phyloP scores from a whole-genome alignment of 2,329 filamentous ascomycete genomes.

The Mariannaea elegans region DNA sequence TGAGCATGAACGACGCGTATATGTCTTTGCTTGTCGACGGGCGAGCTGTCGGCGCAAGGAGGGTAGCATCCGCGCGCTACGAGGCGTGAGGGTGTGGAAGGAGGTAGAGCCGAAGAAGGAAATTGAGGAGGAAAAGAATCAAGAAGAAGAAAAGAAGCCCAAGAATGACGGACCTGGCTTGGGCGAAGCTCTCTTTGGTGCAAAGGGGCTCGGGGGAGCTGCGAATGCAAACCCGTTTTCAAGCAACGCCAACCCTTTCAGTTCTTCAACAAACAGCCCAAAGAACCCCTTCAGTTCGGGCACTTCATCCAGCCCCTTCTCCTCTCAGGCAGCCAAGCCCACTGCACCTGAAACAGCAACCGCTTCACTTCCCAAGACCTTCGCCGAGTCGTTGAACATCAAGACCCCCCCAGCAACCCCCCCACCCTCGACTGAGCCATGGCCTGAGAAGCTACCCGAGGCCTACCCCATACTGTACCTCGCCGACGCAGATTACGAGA shows the following conservation, averaged over 20 bases:
- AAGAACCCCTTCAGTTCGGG: slow-evolving; percentile 45
- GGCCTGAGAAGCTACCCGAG: slow-evolving; percentile 75
- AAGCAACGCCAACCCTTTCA: slow-evolving; percentile 59
- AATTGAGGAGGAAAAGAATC: slow-evolving; percentile 43
- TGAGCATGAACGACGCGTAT: slow-evolving; percentile 85
- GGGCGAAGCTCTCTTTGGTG: slow-evolving; percentile 76
- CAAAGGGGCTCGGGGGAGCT: slow-evolving; percentile 56
- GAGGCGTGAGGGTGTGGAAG: slow-evolving; percentile 69
- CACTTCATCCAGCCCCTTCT: slow-evolving; percentile 41
- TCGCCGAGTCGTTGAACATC: slow-evolving; percentile 80
- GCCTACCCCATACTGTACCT: slow-evolving; percentile 83
- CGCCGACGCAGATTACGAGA: slow-evolving; percentile 91
- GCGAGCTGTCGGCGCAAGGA: slow-evolving; percentile 83
- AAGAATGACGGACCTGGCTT: slow-evolving; percentile 55
- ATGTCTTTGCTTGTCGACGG: slow-evolving; percentile 83
- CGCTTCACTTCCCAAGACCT: slow-evolving; percentile 63
- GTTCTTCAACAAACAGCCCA: slow-evolving; percentile 39
- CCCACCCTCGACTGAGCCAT: slow-evolving; percentile 68
- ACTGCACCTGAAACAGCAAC: slow-evolving; percentile 36
- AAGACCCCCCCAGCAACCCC: slow-evolving; percentile 60
- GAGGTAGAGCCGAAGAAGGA: slow-evolving; percentile 45
- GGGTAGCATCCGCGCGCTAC: slow-evolving; percentile 80
- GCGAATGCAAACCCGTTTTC: slow-evolving; percentile 68
- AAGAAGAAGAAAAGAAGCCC: slow-evolving; percentile 47
- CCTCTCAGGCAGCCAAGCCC: slow-evolving; percentile 47